These are phyloP conservation scores for Cladosporium phlei DNA, from an alignment of 2,329 filamentous ascomycete genomes.

Conservation along the genomic window DNA sequence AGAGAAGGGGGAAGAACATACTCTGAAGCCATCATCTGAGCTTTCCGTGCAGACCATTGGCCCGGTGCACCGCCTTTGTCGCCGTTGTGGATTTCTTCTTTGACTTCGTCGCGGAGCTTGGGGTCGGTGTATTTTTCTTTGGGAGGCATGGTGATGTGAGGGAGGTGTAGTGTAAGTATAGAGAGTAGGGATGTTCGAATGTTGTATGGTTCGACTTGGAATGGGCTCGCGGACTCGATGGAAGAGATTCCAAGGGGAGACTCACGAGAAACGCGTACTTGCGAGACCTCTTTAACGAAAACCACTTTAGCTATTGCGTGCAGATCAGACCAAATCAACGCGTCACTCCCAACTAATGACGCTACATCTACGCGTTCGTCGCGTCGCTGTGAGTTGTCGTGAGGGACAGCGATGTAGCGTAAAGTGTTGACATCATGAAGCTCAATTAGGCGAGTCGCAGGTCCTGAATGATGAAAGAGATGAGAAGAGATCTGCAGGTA, in stretches of 20 bases:
- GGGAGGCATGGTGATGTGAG: conserved; percentile 35
- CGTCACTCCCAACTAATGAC: too few relatives aligned
- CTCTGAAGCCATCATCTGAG: conserved; percentile 23
- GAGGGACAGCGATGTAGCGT: not conserved
- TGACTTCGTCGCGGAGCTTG: conserved; percentile 43
- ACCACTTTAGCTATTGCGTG: too few relatives aligned
- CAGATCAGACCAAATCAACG: too few relatives aligned
- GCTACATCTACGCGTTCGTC: not conserved
- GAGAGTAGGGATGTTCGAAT: not conserved
- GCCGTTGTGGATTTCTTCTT: conserved; percentile 42
- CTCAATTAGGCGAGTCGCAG: conserved; percentile 1
- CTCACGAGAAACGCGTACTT: not conserved
- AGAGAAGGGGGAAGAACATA: conserved; percentile 7
- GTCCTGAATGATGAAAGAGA: too few relatives aligned
- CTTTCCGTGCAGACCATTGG: conserved; percentile 48
- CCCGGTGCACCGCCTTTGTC: conserved; percentile 47
- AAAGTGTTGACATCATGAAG: conserved; percentile 7
- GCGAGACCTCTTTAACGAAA: not conserved
- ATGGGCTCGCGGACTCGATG: not conserved
- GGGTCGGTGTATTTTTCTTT: conserved; percentile 47
- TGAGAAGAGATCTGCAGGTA: too few relatives aligned
- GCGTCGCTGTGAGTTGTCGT: not conserved
- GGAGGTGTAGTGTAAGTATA: not conserved
- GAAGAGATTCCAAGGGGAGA: not conserved
- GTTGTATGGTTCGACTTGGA: not conserved